These are phyloP conservation scores for Skeletonema menzelii DNA, from an alignment of 108 stramenopile genomes.

Conservation along the genomic window DNA sequence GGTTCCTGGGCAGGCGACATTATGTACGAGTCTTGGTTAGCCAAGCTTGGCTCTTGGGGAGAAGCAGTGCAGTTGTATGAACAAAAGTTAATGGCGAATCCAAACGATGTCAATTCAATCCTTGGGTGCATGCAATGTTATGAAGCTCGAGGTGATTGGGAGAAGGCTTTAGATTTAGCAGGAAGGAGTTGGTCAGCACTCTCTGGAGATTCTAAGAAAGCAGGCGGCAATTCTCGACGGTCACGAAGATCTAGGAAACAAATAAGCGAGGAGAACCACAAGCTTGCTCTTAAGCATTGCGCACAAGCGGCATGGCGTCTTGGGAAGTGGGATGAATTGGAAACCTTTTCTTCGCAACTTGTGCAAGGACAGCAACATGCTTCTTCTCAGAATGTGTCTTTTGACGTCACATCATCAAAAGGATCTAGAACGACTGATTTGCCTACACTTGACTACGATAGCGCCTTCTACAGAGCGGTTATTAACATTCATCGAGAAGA, in stretches of 20 bases:
- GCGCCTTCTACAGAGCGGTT: constrained; percentile 93
- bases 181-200: constrained; percentile 68
- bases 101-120: constrained; percentile 80
- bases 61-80: constrained; percentile 89
- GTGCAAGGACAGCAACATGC: constrained; percentile 42
- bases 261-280: constrained; percentile 39
- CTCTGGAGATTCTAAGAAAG: constrained; percentile 21
- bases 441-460: constrained; percentile 81
- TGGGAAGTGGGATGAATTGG: constrained; percentile 92
- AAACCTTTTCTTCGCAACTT: constrained; percentile 74
- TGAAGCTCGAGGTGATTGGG: constrained; percentile 95
- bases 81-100: constrained; percentile 73
- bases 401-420: constrained; percentile 20
- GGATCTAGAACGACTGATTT: constrained; percentile 43
- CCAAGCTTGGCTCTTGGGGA: constrained; percentile 95
- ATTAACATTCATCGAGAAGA: constrained; percentile 85
- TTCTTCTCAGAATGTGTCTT: constrained; percentile 3
- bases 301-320: constrained; percentile 93
- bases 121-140: constrained; percentile 95
- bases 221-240: background rate
- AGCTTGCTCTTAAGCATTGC: constrained; percentile 81
- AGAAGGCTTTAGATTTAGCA: constrained; percentile 82
- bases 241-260: constrained; percentile 12
- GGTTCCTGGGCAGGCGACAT: constrained; percentile 54
- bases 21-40: constrained; percentile 91